Percentiles rank a stretch among this genome's conserved stretches.
Evolutionary conservation across 2,329 filamentous ascomycete genomes (phyloP).

Genomic region (Pseudofabraea citricarpa): DNA sequence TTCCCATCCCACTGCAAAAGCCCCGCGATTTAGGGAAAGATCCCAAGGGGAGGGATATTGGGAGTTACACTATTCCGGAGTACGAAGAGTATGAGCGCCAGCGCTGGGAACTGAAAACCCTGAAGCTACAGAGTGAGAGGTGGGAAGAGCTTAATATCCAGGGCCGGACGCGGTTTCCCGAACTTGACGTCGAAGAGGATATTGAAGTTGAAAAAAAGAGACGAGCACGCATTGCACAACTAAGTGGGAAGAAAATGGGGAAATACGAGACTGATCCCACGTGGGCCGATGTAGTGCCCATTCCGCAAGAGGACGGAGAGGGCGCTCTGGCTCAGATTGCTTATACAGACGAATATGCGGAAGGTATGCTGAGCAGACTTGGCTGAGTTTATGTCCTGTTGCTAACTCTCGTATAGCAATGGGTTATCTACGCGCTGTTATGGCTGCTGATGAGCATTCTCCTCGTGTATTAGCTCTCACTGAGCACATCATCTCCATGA

Average conservation of each 20-base stretch:
- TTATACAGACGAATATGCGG: conserved; percentile 83
- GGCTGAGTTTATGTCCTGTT: background rate
- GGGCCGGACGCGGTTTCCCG: background rate
- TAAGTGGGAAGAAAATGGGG: conserved; percentile 23
- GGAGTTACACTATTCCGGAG: conserved; percentile 16
- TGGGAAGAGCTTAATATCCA: conserved; percentile 10
- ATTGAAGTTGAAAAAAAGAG: conserved; percentile 23
- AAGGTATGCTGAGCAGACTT: conserved; percentile 42
- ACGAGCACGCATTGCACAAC: conserved; percentile 18
- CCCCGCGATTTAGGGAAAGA: conserved; percentile 20
- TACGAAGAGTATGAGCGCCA: conserved; percentile 15
- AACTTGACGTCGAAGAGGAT: conserved; percentile 8
- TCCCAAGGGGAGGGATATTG: conserved; percentile 15
- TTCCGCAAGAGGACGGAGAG: conserved; percentile 78
- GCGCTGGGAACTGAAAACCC: conserved; percentile 12
- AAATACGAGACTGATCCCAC: conserved; percentile 49
- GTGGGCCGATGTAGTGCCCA: conserved; percentile 81
- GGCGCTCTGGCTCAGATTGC: conserved; percentile 87
- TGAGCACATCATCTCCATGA: conserved; percentile 84
- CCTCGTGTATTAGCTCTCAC: conserved; percentile 76
- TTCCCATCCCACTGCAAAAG: conserved; percentile 20
- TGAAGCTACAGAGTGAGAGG: conserved; percentile 15
- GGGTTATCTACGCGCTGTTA: conserved; percentile 87
- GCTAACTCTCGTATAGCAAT: conserved; percentile 53
- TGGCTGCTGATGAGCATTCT: conserved; percentile 82